Evolutionary conservation across 31 red algal genomes (phyloP).

Genomic region (Endocladia muricata): DNA sequence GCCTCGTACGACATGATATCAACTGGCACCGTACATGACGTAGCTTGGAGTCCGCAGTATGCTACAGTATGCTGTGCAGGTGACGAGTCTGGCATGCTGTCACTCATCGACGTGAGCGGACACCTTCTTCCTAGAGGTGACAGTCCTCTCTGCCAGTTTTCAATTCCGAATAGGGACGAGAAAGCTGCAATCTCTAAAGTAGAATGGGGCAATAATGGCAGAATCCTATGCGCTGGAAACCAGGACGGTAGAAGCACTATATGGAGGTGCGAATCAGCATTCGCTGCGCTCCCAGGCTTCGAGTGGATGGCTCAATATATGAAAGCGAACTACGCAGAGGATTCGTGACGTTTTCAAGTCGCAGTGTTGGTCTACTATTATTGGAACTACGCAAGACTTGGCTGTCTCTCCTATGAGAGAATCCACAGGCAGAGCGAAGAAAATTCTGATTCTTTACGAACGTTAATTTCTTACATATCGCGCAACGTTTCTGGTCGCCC

Average conservation of each 20-base stretch:
- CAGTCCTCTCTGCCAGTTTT: constrained; percentile 27
- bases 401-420: no score
- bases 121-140: constrained; percentile 5
- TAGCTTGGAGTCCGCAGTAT: constrained; percentile 49
- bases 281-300: constrained; percentile 43
- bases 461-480: no score
- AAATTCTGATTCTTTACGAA: no score
- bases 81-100: constrained; percentile 41
- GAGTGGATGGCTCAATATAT: constrained; percentile 61
- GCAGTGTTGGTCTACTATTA: no score
- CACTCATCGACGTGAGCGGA: constrained; percentile 45
- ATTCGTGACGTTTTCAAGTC: not conserved
- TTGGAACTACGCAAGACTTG: no score
- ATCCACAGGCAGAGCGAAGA: no score
- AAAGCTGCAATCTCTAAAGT: constrained; percentile 6
- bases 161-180: not conserved
- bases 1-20: constrained; percentile 28
- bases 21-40: constrained; percentile 38
- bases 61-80: constrained; percentile 40
- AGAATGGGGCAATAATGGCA: constrained; percentile 31
- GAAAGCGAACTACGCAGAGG: constrained; percentile 16
- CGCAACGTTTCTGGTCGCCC: no score
- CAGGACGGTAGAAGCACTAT: constrained; percentile 23
- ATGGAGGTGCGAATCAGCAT: constrained; percentile 32
- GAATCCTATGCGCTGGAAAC: constrained; percentile 40